These are phyloP conservation scores for Colletotrichum tamarilloi DNA, from an alignment of 2,329 filamentous ascomycete species.

Conservation along the genomic window DNA sequence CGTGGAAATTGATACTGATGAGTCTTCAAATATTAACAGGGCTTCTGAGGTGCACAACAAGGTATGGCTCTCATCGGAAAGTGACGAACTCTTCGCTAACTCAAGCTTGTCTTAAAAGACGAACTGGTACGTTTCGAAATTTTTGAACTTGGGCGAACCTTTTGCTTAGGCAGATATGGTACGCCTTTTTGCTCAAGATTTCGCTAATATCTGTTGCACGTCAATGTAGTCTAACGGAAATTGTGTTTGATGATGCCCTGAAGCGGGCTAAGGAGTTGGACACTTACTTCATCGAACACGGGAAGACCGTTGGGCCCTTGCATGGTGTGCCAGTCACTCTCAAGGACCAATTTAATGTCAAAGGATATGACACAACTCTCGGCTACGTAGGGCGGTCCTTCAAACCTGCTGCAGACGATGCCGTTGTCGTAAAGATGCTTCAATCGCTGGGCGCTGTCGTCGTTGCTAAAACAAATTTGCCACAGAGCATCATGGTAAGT, in stretches of 20 bases:
- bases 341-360: constrained; percentile 71
- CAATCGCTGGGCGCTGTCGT: constrained; percentile 69
- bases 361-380: constrained; percentile 60
- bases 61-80: not conserved
- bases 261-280: constrained; percentile 50
- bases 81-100: not conserved
- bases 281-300: constrained; percentile 47
- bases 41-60: not conserved
- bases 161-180: not conserved
- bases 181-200: not conserved
- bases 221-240: constrained; percentile 50
- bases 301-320: constrained; percentile 63
- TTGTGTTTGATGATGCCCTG: constrained; percentile 55
- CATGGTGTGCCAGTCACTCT: constrained; percentile 64
- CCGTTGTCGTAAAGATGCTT: constrained; percentile 68
- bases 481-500: constrained; percentile 65
- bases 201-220: not conserved
- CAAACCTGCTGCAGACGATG: constrained; percentile 60
- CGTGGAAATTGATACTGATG: not conserved
- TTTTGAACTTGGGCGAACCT: not conserved
- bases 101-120: not conserved
- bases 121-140: constrained; percentile 1
- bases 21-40: not conserved
- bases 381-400: constrained; percentile 62
- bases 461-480: constrained; percentile 77